phyloP scores from a whole-genome alignment of 2,329 filamentous ascomycete species.

The Cladosporium sp. region DNA sequence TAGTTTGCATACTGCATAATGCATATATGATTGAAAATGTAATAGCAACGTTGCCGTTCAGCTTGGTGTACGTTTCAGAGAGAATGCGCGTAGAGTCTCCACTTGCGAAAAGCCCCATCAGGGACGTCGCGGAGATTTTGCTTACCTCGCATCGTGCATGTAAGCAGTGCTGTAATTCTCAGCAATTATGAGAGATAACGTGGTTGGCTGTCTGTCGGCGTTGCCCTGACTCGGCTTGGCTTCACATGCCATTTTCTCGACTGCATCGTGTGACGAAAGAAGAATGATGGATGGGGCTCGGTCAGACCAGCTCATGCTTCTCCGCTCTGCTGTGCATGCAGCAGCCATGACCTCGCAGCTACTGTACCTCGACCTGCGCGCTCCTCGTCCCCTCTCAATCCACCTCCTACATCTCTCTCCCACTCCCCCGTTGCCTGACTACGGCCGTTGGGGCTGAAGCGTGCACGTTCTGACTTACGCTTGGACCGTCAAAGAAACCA shows the following conservation, averaged over 20 bases:
- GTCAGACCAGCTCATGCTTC: conserved; percentile 18
- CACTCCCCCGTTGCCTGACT: neutral
- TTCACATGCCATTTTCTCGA: conserved; percentile 18
- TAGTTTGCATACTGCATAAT: neutral
- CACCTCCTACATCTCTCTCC: conserved; percentile 1
- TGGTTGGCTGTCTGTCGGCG: neutral
- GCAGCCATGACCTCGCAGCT: conserved; percentile 15
- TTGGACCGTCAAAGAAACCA: conserved; percentile 23
- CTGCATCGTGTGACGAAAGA: conserved; percentile 18
- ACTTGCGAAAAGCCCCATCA: neutral
- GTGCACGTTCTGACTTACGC: conserved; percentile 21
- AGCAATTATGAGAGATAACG: neutral
- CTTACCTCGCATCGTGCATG: neutral
- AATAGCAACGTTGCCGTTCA: neutral
- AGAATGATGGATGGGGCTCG: conserved; percentile 12
- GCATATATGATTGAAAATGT: neutral
- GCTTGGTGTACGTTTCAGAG: neutral
- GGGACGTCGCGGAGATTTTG: neutral
- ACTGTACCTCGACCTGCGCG: neutral
- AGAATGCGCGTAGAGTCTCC: neutral
- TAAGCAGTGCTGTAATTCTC: conserved; percentile 3
- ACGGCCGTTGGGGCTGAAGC: conserved; percentile 13
- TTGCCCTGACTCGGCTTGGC: conserved; percentile 2
- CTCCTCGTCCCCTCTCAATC: conserved; percentile 9
- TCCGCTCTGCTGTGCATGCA: conserved; percentile 12